Base-by-base conservation (phyloP, 257 asterid genomes). In the Nicotiana paniculata region DNA sequence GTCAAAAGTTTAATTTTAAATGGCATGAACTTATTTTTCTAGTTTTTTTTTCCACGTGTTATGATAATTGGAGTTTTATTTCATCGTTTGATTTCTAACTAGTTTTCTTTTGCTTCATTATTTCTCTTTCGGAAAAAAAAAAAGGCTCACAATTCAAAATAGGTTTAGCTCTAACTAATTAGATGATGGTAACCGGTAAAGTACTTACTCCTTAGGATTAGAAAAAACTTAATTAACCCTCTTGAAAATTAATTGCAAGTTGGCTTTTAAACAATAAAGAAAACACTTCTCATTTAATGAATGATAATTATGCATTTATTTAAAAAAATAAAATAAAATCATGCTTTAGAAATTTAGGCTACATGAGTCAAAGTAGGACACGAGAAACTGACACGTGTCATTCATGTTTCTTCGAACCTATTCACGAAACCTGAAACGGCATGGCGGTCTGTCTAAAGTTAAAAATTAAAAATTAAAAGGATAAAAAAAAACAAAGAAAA, bases 401-500 rank as follows among this genome's bases (percentile, higher is more conserved):
- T 77, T 85, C 89, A 83, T 70, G 82, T 86, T 83, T 87, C 88
- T 86, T 63, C 86, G 84, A 86, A 86, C 83, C 87, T 82, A 82
- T 85, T 85, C 88, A 81, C 67, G 80, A 82, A 82, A 89, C 74
- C 86, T 85, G 90, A 89, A 88, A 78, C 88, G 88, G 83, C 85
- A 87, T 61, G 43, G 62, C 43, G 61, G 79, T 48, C 26, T 74
- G 48, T 32, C 13, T 32, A 33, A 17, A 67, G 2, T 8, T 67
- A 3, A 33, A 13, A 57, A 24, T 9, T 1, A 3, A 13, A 28
- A 30, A 30, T 2, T 64, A 64, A 9, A 24, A 61, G 15, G 30
- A 28, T 0, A 24, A 62, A 21, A 8, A 0, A 7, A 61, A 11
- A 28, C 5, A 63, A 21, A 39, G 77, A 70, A 72, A 46, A 72